Percentiles rank a stretch among this genome's conserved stretches.
Evolutionary conservation across 768 basidiomycete species (phyloP).

Genomic region (Phlegmacium glaucopus): DNA sequence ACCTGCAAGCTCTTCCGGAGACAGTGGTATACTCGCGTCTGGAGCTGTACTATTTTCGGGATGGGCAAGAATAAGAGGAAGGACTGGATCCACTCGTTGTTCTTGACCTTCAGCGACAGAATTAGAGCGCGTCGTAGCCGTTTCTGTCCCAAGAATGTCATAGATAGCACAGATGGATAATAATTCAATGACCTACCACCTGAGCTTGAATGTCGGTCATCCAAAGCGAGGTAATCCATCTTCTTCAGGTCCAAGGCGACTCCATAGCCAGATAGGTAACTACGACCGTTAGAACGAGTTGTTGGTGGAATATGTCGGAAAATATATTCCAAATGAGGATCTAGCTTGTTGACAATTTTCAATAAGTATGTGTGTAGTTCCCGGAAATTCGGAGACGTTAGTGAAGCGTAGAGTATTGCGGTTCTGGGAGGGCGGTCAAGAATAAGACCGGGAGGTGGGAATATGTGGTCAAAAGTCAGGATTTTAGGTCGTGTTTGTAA

Average conservation of each 20-base stretch:
- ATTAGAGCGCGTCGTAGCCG: neutral
- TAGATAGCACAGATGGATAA: neutral
- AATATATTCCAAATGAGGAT: slow-evolving; percentile 64
- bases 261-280: slow-evolving; percentile 82
- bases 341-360: slow-evolving; percentile 39
- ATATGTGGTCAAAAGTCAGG: slow-evolving; percentile 78
- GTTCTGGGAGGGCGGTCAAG: slow-evolving; percentile 50
- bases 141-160: neutral
- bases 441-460: slow-evolving; percentile 44
- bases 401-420: slow-evolving; percentile 76
- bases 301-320: slow-evolving; percentile 62
- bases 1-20: slow-evolving; percentile 56
- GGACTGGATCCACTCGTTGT: slow-evolving; percentile 28
- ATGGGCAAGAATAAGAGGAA: slow-evolving; percentile 36
- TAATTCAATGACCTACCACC: slow-evolving; percentile 8
- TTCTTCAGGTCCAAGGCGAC: slow-evolving; percentile 93
- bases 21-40: slow-evolving; percentile 40
- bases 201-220: slow-evolving; percentile 61
- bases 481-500: slow-evolving; percentile 41
- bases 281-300: slow-evolving; percentile 22
- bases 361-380: slow-evolving; percentile 66
- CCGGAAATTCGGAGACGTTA: slow-evolving; percentile 64
- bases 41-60: slow-evolving; percentile 37
- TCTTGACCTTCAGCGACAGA: slow-evolving; percentile 24
- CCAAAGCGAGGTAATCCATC: slow-evolving; percentile 92